phyloP scores from a whole-genome alignment of 202 grass and related monocot genomes.

The Digitaria exilis region DNA sequence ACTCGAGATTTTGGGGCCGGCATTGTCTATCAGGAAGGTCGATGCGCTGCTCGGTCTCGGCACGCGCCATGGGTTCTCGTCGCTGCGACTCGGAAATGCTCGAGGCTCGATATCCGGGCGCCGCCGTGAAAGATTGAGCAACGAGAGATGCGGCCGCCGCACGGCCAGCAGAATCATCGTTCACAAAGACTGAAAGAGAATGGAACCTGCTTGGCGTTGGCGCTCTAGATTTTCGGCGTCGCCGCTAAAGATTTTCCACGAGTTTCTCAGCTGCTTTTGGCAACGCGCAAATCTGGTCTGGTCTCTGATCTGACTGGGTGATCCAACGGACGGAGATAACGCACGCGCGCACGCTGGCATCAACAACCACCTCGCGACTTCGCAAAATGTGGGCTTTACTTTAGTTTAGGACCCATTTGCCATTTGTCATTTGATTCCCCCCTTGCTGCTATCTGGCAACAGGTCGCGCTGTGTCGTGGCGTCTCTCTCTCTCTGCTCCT shows the following conservation, averaged over 20 bases:
- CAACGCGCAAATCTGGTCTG: not conserved
- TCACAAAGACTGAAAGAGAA: not conserved
- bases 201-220: not conserved
- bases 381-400: not conserved
- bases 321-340: not conserved
- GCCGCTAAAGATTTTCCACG: not conserved
- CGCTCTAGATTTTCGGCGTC: not conserved
- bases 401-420: too few species aligned
- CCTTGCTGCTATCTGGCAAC: not conserved
- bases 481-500: not conserved
- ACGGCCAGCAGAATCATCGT: not conserved
- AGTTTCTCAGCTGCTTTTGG: not conserved
- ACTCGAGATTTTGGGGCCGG: too few species aligned
- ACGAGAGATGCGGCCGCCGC: too few species aligned
- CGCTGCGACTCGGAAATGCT: not conserved
- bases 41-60: not conserved
- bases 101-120: not conserved
- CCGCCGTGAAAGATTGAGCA: not conserved
- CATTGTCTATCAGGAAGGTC: not conserved
- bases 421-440: not conserved
- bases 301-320: not conserved
- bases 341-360: not conserved
- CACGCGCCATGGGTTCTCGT: not conserved
- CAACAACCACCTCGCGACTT: not conserved
- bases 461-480: too few species aligned